Percentiles rank a stretch among this genome's conserved stretches.
Evolutionary conservation across 257 asterid species (phyloP).

Genomic region (Nicotiana noctiflora): DNA sequence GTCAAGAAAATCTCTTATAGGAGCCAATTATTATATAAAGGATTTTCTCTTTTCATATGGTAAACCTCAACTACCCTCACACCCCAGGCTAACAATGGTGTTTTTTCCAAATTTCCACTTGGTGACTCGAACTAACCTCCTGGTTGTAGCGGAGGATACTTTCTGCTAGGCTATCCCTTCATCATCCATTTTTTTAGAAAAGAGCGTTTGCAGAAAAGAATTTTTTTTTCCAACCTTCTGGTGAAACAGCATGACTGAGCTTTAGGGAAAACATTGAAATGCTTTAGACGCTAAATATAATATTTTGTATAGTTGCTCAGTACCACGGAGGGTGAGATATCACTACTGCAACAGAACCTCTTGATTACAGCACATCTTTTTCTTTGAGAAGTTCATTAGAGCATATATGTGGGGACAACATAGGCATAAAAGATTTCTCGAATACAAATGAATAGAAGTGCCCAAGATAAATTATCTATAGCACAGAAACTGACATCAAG

Average conservation of each 20-base stretch:
- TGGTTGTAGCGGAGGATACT: neutral
- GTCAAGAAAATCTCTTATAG: neutral
- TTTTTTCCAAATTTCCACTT: neutral
- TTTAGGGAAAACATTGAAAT: neutral
- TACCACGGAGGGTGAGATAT: neutral
- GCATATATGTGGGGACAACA: constrained; percentile 2
- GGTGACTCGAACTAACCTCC: neutral
- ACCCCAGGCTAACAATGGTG: neutral
- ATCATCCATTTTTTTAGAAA: neutral
- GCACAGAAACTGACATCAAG: neutral
- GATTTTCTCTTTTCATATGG: neutral
- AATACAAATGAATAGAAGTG: neutral
- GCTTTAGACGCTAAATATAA: neutral
- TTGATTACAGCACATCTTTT: neutral
- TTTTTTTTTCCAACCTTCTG: neutral
- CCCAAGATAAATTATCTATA: neutral
- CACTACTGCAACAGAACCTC: neutral
- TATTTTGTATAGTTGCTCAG: neutral
- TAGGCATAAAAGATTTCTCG: neutral
- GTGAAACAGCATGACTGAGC: neutral
- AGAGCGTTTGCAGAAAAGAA: neutral
- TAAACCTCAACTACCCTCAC: neutral
- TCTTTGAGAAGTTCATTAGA: neutral
- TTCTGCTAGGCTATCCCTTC: neutral
- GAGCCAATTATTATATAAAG: neutral